phyloP scores from a whole-genome alignment of 2,329 filamentous ascomycete genomes.

The Myriosclerotinia curreyana region DNA sequence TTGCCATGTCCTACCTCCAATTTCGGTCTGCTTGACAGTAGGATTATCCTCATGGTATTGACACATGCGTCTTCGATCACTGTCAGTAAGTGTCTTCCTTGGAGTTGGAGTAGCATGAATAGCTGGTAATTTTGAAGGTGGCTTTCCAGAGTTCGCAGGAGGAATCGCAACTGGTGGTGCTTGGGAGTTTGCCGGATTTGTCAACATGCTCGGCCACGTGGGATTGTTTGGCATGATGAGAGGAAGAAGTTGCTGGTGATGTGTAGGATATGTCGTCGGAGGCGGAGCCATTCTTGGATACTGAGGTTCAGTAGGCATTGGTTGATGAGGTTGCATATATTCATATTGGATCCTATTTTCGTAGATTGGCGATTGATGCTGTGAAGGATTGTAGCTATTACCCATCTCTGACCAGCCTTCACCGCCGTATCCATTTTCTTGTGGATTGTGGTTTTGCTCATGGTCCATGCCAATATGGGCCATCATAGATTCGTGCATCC shows the following conservation, averaged over 20 bases:
- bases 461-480: conserved; percentile 40
- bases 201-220: conserved; percentile 79
- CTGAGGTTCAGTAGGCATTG: conserved; percentile 56
- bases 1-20: conserved; percentile 64
- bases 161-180: conserved; percentile 56
- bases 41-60: conserved; percentile 89
- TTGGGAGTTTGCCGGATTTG: conserved; percentile 62
- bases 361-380: conserved; percentile 67
- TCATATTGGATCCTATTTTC: conserved; percentile 67
- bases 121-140: conserved; percentile 48
- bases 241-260: conserved; percentile 60
- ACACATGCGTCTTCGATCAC: conserved; percentile 90
- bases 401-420: conserved; percentile 56
- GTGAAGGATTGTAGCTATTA: conserved; percentile 45
- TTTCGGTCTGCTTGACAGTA: conserved; percentile 89
- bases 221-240: conserved; percentile 66
- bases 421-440: conserved; percentile 43
- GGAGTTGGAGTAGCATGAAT: conserved; percentile 60
- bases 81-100: conserved; percentile 84
- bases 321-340: conserved; percentile 56
- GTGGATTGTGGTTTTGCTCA: conserved; percentile 34
- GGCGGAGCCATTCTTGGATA: conserved; percentile 53
- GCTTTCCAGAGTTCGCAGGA: conserved; percentile 46
- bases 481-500: conserved; percentile 42
- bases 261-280: conserved; percentile 49